Evolutionary conservation across 345 rosid genomes (phyloP), one percentile per base, ranked within the genome.

Genomic region (Aurinia saxatilis): DNA sequence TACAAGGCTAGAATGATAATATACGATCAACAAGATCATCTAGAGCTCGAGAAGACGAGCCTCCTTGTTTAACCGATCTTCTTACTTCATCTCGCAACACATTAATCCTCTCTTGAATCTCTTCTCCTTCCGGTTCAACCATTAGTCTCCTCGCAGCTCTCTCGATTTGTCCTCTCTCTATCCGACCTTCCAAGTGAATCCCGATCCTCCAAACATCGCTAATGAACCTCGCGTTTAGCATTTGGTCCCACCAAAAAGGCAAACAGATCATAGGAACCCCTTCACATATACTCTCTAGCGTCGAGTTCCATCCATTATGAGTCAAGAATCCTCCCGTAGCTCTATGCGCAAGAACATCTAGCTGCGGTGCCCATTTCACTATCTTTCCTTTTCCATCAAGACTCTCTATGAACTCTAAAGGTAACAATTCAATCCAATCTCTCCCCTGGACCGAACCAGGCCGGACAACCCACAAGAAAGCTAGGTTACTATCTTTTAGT

Each of bases 241-340:
- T 72, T 57, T 88, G 96, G 13, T 88, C 96, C 37, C 75, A 81
- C 11, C 72, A 70, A 33, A 48, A 75, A 11, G 96, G 91, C 84
- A 84, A 86, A 16, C 95, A 81, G 23, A 86, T 70, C 96, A 88
- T 85, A 0, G 95, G 96, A 49, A 84, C 85, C 0, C 91, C 85
- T 0, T 76, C 79, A 0, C 63, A 73, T 0, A 82, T 49, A 61
- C 90, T 81, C 68, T 91, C 98, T 65, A 88, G 8, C 0, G 88
- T 87, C 1, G 95, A 91, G 75, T 91, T 91, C 95, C 96, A 82
- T 8, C 95, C 90, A 38, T 78, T 73, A 25, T 86, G 95, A 0
- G 95, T 86, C 37, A 84, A 57, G 42, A 91, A 85, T 16, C 84
- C 88, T 6, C 84, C 88, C 0, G 79, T 25, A 0, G 98, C 80